Evolutionary conservation across 768 basidiomycete species (phyloP).

Genomic region (Pulveroboletus ravenelii): DNA sequence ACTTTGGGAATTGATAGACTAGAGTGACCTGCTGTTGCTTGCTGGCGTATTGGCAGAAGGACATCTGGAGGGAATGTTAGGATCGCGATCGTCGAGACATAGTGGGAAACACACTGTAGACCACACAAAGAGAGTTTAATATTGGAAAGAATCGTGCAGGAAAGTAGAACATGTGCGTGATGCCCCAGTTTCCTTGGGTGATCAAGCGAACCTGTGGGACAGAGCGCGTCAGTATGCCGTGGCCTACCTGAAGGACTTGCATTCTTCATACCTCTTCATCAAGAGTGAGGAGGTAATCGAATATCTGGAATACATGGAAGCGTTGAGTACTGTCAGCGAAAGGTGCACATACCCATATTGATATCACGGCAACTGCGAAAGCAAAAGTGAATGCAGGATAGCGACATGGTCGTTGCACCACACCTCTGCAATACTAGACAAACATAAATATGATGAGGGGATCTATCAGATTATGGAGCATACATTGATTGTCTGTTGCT

Average conservation of each 20-base stretch:
- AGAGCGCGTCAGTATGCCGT: background rate
- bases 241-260: too few species aligned
- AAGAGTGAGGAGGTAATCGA: slow-evolving; percentile 11
- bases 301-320: background rate
- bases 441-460: background rate
- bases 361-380: slow-evolving; percentile 5
- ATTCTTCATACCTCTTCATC: slow-evolving; percentile 7
- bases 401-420: background rate
- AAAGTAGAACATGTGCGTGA: slow-evolving; percentile 10
- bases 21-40: background rate
- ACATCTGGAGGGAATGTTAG: background rate
- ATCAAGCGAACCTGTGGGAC: slow-evolving; percentile 2
- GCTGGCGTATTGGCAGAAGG: background rate
- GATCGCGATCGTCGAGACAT: background rate
- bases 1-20: background rate
- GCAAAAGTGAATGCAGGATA: background rate
- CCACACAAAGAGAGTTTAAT: slow-evolving; percentile 1
- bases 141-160: slow-evolving; percentile 9
- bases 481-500: slow-evolving; percentile 11
- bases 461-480: background rate
- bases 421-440: slow-evolving; percentile 4
- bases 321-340: background rate
- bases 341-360: slow-evolving; percentile 5
- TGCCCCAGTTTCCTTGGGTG: slow-evolving; percentile 2
- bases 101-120: slow-evolving; percentile 2